Base-by-base conservation (phyloP, 1,284 basidiomycete species). In the Marasmius fiardii region DNA sequence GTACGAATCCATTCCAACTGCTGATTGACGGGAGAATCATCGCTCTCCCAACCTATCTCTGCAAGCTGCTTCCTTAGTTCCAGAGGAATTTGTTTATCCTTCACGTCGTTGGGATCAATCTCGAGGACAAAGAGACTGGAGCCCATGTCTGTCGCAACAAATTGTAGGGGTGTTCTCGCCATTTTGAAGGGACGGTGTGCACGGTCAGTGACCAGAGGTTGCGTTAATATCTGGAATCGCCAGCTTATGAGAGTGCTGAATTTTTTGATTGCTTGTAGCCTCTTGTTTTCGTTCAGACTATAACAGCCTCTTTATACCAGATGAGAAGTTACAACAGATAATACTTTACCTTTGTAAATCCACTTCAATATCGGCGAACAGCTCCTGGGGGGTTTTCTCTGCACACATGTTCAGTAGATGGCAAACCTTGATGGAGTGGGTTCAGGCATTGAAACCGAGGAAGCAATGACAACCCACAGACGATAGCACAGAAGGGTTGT, bases 381-480 rank as follows among this genome's bases (percentile, higher is more conserved):
- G 71, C 18, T 80, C 75, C 24, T 70, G 56, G 0, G 81, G 72
- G 0, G 69, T 71, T 67, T 81, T 88, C 67, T 90, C 88, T 0
- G 85, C 85, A 61, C 81, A 82, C 68, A 86, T 85, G 85, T 89
- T 89, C 34, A 83, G 61, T 26, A 90, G 68, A 63, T 86, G 89
- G 57, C 80, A 84, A 8, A 81, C 76, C 87, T 90, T 57, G 28
- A 12, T n/a, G 57, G 20, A 16, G 44, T 39, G 35, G 26, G 11
- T 34, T 14, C 26, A 33, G 23, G 31, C 50, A 39, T 14, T 48
- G 34, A 33, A n/a, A 47, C 31, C 43, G 44, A 52, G 41, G 23
- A 26, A 33, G 43, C 39, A 11, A 26, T 14, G 14, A 55, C 43
- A n/a, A 21, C 80, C 54, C 58, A 88, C 86, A 23, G 84, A 74